Evolutionary conservation across 2,329 filamentous ascomycete species (phyloP), one percentile per base, ranked within the genome.

Genomic region (Parafenestella ontariensis): DNA sequence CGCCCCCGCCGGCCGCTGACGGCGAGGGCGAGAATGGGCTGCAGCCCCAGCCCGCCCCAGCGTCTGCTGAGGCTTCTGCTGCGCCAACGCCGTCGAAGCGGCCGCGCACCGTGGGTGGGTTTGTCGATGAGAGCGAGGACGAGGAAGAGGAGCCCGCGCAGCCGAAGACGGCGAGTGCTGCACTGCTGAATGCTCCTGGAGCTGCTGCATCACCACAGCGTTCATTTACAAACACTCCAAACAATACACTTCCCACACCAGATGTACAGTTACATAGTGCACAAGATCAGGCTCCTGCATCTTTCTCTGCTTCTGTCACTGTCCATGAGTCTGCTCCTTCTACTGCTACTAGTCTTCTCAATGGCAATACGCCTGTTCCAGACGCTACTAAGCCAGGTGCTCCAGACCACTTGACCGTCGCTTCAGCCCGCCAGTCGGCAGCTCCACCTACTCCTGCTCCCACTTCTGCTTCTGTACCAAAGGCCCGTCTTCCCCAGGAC

Each of bases 401-500:
- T 59, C 60, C 59, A 49, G 65, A 62, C 59, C 43, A 58, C 45
- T 47, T 72, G 59, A 68, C 62, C 56, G 59, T 63, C 60, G 61
- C 64, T 55, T 66, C 72, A 63, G 68, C 70, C 54, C 69, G 65
- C 55, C 61, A 70, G 55, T 64, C 80, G 60, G 77, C 79, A 56
- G 77, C 83, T 64, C 61, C 73, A 58, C 62, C 61, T 42, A 70
- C 65, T 45, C 70, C 66, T 45, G 63, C 66, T 52, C 66, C 65
- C 49, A 59, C 59, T 49, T 57, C 70, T 64, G 55, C 68, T 56
- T 67, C 70, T 59, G 54, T 76, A 31, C 70, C 76, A 50, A 78
- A 78, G 70, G 80, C 83, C 64, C 84, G 87, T 59, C 78, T 89
- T 59, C 86, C 89, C 51, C 85, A 89, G 77, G 90, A 96, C 77